These are phyloP conservation scores for Metarhizium sp. DNA, from an alignment of 2,329 filamentous ascomycete genomes.

Conservation along the genomic window DNA sequence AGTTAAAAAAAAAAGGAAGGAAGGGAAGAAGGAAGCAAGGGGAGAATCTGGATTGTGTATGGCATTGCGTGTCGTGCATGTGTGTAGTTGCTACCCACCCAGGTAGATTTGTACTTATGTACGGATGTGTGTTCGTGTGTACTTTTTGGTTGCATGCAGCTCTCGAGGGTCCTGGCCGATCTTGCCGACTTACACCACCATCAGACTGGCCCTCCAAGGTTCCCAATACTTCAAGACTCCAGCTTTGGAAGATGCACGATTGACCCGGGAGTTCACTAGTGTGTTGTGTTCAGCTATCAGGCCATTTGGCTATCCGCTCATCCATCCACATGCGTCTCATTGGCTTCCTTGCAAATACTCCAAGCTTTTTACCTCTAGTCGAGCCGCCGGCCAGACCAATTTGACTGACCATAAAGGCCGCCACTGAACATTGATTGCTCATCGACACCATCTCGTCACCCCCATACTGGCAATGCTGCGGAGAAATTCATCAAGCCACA, in stretches of 20 bases:
- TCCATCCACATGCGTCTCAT: not conserved
- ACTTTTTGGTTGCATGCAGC: slow-evolving; percentile 1
- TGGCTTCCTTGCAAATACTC: not conserved
- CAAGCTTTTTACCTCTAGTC: not conserved
- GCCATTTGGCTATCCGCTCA: not conserved
- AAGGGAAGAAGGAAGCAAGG: too few relatives aligned
- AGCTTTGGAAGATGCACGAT: not conserved
- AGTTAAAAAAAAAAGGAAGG: too few relatives aligned
- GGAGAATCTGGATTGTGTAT: too few relatives aligned
- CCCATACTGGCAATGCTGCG: not conserved
- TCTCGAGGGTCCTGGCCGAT: not conserved
- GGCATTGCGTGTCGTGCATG: too few relatives aligned
- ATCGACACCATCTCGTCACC: not conserved
- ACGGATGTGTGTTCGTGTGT: not conserved
- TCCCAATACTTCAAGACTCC: not conserved
- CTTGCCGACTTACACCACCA: slow-evolving; percentile 4
- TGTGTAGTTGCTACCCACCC: too few relatives aligned
- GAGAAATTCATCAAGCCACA: not conserved
- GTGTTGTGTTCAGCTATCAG: not conserved
- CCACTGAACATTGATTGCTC: not conserved
- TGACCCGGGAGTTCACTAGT: not conserved
- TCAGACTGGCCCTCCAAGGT: not conserved
- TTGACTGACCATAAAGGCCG: not conserved
- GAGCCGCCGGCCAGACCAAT: not conserved
- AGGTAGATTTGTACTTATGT: too few relatives aligned